Base-by-base conservation (phyloP, 345 rosid species). In the Linum trigynum region DNA sequence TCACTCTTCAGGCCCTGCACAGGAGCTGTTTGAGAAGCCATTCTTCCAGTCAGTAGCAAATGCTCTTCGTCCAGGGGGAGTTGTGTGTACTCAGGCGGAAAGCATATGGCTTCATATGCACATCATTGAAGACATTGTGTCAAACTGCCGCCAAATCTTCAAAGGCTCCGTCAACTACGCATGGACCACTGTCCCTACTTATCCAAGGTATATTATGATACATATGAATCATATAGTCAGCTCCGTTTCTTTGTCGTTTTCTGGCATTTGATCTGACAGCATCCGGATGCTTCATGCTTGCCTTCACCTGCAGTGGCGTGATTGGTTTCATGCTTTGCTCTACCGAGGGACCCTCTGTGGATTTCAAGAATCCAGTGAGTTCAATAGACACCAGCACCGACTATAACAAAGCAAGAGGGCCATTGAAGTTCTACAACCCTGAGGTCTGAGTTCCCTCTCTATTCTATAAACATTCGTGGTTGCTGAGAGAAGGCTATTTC, bases 311-410 rank as follows among this genome's bases (percentile, higher is more conserved):
- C 86, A 84, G 90, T 67, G 92, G 92, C 10, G 87, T 82, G 14
- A 87, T 84, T 37, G 90, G 92, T 57, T 83, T 81, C 80, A 71
- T 87, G 85, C 88, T 87, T 23, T 87, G 92, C 76, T 81, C 92
- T 16, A 87, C 80, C 0, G 88, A 84, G 63, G 92, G 90, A 10
- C 84, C 90, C 56, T 38, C 64, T 9, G 88, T 87, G 32, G 86
- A 87, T 68, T 83, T 87, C 83, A 80, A 70, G 56, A 65, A 71
- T 61, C 86, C 90, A 1, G 72, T 81, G 16, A 81, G 78, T 71
- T 73, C 81, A 2, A 66, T 84, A 6, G 82, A 78, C 59, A 39
- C 65, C 32, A 66, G 71, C 23, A 41, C 63, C 5, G 64, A 32
- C 62, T 68, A 73, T 8, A 81, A 80, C n/a, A 79, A 81, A 39